phyloP scores from a whole-genome alignment of 352 stramenopile genomes.

The Globisporangium nagaii region DNA sequence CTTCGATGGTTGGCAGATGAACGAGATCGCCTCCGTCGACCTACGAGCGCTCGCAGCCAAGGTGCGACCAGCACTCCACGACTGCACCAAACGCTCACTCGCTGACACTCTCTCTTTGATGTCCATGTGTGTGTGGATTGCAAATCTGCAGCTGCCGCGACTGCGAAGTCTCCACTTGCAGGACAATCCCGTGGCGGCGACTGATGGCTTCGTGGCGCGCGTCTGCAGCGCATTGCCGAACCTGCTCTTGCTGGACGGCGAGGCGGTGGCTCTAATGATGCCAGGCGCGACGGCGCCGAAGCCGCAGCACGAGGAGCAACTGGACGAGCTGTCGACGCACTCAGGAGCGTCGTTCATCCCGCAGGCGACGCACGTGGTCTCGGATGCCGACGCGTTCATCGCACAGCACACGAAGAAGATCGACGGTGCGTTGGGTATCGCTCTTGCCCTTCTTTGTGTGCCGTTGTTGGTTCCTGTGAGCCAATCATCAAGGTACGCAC shows the following conservation, averaged over 20 bases:
- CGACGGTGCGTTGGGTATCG: neutral
- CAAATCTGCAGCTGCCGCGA: conserved; percentile 27
- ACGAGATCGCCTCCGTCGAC: conserved; percentile 41
- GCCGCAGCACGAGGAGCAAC: neutral
- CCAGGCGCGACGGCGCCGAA: neutral
- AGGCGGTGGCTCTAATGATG: conserved; percentile 37
- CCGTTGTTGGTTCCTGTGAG: neutral
- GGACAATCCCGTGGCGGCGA: conserved; percentile 25
- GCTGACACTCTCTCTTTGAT: neutral
- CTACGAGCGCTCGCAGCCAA: conserved; percentile 28
- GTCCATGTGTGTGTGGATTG: neutral
- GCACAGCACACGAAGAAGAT: conserved; percentile 4
- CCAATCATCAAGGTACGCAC: no score
- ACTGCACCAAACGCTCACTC: no score
- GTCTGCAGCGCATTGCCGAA: conserved; percentile 27
- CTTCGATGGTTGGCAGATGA: conserved; percentile 22
- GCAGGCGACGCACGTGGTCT: neutral
- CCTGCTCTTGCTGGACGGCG: conserved; percentile 47
- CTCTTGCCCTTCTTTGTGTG: neutral
- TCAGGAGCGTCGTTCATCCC: neutral
- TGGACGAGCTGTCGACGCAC: neutral
- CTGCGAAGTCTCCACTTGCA: conserved; percentile 45
- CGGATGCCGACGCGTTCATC: conserved; percentile 6
- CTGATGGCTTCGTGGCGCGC: conserved; percentile 6
- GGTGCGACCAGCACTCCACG: conserved; percentile 7